phyloP scores from a whole-genome alignment of 2,329 filamentous ascomycete genomes.

The Teratosphaeria nubilosa region DNA sequence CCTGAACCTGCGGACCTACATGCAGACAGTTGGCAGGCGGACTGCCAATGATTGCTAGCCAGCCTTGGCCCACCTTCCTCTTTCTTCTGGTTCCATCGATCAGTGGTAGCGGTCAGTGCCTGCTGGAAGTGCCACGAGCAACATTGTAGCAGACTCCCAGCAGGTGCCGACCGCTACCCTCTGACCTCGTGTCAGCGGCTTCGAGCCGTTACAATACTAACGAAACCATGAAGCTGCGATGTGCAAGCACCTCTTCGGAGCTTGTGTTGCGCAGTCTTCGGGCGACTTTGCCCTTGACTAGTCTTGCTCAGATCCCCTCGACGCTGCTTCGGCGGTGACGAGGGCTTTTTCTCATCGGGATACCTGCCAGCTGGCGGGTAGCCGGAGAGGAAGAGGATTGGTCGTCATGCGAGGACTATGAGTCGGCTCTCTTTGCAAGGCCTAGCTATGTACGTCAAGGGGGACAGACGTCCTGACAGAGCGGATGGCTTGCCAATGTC shows the following conservation, averaged over 20 bases:
- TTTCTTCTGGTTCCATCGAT: neutral
- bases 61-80: neutral
- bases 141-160: neutral
- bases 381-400: neutral
- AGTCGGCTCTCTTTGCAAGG: neutral
- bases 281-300: neutral
- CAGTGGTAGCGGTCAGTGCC: no score
- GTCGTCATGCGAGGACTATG: neutral
- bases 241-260: neutral
- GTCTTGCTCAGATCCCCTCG: neutral
- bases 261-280: neutral
- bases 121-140: no score
- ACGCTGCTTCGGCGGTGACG: neutral
- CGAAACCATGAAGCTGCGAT: neutral
- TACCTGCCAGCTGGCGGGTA: neutral
- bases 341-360: constrained; percentile 2
- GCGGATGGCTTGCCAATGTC: no score
- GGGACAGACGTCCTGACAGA: no score
- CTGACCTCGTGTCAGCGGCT: no score
- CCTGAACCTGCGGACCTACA: neutral
- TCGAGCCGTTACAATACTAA: neutral
- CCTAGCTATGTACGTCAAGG: neutral
- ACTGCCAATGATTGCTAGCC: no score
- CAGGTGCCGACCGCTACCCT: neutral
- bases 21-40: neutral